A percentile compares a stretch with the other conserved stretches of the same genome.
Evolutionary conservation across 371 early-diverging fungal genomes (phyloP).

Genomic region (Capillidium rhysosporum): DNA sequence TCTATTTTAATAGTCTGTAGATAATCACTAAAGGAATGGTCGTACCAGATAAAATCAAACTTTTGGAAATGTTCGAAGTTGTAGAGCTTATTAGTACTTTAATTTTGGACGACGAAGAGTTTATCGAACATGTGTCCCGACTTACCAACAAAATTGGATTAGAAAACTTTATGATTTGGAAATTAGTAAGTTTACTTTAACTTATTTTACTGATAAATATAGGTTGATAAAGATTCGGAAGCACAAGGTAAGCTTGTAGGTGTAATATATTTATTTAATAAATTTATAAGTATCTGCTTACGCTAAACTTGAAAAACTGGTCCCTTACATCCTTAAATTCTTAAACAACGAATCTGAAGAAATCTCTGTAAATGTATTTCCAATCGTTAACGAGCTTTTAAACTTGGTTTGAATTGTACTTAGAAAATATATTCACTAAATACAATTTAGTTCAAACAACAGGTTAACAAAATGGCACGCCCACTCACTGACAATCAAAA

Average conservation of each 20-base stretch:
- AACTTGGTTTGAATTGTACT: constrained; percentile 19
- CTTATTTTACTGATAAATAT: not conserved
- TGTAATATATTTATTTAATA: constrained; percentile 11
- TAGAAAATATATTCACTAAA: constrained; percentile 1
- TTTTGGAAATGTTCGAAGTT: constrained; percentile 59
- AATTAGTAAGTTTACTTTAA: constrained; percentile 16
- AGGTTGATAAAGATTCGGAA: not conserved
- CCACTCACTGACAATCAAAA: constrained; percentile 36
- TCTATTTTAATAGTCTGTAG: constrained; percentile 8
- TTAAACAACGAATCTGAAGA: constrained; percentile 67
- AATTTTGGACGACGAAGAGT: constrained; percentile 31
- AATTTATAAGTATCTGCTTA: constrained; percentile 18
- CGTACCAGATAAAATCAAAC: constrained; percentile 60
- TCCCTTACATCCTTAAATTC: constrained; percentile 31
- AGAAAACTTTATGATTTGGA: constrained; percentile 61
- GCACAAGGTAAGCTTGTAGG: constrained; percentile 9
- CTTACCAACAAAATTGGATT: constrained; percentile 62
- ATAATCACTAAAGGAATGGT: constrained; percentile 85
- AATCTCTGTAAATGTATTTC: constrained; percentile 49
- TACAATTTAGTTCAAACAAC: constrained; percentile 29
- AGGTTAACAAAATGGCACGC: constrained; percentile 29
- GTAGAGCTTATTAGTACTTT: constrained; percentile 33
- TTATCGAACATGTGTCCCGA: constrained; percentile 62
- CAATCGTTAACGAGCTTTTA: constrained; percentile 42
- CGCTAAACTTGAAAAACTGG: constrained; percentile 14